Percentiles rank a stretch among this genome's conserved stretches.
Evolutionary conservation across 2,329 filamentous ascomycete species (phyloP).

Genomic region (Apiospora koreana): DNA sequence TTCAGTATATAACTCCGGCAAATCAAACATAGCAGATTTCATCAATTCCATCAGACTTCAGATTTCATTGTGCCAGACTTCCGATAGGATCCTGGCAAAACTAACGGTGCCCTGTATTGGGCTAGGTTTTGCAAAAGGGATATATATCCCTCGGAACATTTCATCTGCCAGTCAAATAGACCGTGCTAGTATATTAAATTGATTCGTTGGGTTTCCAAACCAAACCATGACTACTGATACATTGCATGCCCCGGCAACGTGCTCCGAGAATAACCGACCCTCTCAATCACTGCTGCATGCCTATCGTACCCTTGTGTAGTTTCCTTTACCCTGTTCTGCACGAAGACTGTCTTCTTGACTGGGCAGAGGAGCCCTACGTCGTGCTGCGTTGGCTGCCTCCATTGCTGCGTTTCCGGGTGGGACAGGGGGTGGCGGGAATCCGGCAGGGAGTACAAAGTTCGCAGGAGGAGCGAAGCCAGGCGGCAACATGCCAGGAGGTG

Average conservation of each 20-base stretch:
- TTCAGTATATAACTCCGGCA: conserved; percentile 13
- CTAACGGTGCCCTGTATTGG: not conserved
- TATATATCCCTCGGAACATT: not conserved
- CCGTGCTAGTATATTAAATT: not conserved
- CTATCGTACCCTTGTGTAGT: conserved; percentile 58
- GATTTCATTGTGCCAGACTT: not conserved
- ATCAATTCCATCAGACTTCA: not conserved
- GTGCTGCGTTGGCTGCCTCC: conserved; percentile 28
- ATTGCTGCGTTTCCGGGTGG: conserved; percentile 29
- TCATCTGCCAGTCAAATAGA: not conserved
- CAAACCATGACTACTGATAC: not conserved
- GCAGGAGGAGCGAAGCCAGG: conserved; percentile 49
- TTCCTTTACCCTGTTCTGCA: conserved; percentile 70
- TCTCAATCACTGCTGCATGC: not conserved
- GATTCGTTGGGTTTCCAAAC: not conserved
- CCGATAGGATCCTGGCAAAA: not conserved
- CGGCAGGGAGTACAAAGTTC: conserved; percentile 42
- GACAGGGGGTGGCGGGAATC: conserved; percentile 42
- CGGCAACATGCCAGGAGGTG: conserved; percentile 51
- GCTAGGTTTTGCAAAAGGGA: not conserved
- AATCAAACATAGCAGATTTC: not conserved
- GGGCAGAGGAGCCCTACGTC: conserved; percentile 69
- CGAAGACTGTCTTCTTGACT: conserved; percentile 82
- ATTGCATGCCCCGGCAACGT: not conserved
- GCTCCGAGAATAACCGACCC: not conserved